These are phyloP conservation scores for Candida taoyuanica DNA, from an alignment of 805 yeast genomes.

Conservation along the genomic window DNA sequence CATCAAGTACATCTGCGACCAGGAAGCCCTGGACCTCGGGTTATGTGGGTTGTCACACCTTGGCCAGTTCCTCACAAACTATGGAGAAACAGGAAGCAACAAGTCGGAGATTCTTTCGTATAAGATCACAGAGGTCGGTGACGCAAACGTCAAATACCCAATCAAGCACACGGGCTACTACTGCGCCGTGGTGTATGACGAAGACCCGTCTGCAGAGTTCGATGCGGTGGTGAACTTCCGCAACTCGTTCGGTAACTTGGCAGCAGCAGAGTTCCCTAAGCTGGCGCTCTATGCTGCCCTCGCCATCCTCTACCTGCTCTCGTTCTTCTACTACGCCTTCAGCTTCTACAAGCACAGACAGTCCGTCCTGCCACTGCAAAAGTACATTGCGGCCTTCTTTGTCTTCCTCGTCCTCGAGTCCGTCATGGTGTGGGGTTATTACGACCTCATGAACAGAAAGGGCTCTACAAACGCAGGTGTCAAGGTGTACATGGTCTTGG, in stretches of 20 bases:
- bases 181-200: slow-evolving; percentile 71
- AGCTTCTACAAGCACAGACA: slow-evolving; percentile 80
- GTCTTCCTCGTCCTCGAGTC: slow-evolving; percentile 80
- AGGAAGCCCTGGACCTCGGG: slow-evolving; percentile 48
- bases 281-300: slow-evolving; percentile 83
- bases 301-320: slow-evolving; percentile 77
- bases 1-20: slow-evolving; percentile 70
- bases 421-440: slow-evolving; percentile 86
- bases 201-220: slow-evolving; percentile 39
- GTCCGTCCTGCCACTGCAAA: slow-evolving; percentile 85
- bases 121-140: slow-evolving; percentile 51
- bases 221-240: slow-evolving; percentile 74
- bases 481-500: slow-evolving; percentile 69
- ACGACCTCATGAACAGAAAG: slow-evolving; percentile 69
- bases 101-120: slow-evolving; percentile 55
- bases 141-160: slow-evolving; percentile 57
- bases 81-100: slow-evolving; percentile 36
- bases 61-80: slow-evolving; percentile 59
- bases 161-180: slow-evolving; percentile 83
- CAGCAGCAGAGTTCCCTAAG: slow-evolving; percentile 89
- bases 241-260: slow-evolving; percentile 85
- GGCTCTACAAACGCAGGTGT: slow-evolving; percentile 49
- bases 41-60: slow-evolving; percentile 51
- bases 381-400: slow-evolving; percentile 82
- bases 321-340: slow-evolving; percentile 78